A percentile compares a stretch with the other conserved stretches of the same genome.
Evolutionary conservation across 305 asterid genomes (phyloP).

Genomic region (Lippia alba): DNA sequence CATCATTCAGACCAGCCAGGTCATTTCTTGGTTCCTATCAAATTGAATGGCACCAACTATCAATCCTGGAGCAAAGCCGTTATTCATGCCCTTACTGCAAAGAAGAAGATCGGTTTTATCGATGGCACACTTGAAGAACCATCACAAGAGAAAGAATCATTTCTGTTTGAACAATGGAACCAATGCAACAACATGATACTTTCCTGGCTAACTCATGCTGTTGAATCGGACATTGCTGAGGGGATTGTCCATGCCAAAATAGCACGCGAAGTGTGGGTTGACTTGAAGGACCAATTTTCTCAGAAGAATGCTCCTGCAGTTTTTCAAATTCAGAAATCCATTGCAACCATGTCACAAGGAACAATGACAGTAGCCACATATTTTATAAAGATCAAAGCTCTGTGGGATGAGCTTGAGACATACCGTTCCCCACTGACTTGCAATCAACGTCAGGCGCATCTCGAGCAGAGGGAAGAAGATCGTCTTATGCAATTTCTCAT

Average conservation of each 20-base stretch:
- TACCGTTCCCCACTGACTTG: neutral
- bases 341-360: neutral
- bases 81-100: too few relatives aligned
- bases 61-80: too few relatives aligned
- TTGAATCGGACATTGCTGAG: too few relatives aligned
- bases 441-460: neutral
- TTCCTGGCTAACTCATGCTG: too few relatives aligned
- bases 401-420: conserved; percentile 7
- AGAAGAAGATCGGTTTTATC: too few relatives aligned
- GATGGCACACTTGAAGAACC: too few relatives aligned
- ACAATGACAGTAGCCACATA: neutral
- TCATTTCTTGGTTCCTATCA: too few relatives aligned
- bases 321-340: neutral
- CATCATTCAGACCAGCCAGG: too few relatives aligned
- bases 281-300: neutral
- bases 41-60: too few relatives aligned
- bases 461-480: conserved; percentile 11
- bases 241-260: conserved; percentile 7
- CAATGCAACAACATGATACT: too few relatives aligned
- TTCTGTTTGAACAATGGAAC: too few relatives aligned
- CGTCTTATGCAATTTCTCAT: conserved; percentile 11
- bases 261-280: neutral
- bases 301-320: conserved; percentile 3
- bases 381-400: neutral
- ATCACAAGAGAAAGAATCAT: too few relatives aligned